Percentiles rank a stretch among this genome's conserved stretches.
Evolutionary conservation across 2,329 filamentous ascomycete species (phyloP).

Genomic region (Pochonia chlamydosporia): DNA sequence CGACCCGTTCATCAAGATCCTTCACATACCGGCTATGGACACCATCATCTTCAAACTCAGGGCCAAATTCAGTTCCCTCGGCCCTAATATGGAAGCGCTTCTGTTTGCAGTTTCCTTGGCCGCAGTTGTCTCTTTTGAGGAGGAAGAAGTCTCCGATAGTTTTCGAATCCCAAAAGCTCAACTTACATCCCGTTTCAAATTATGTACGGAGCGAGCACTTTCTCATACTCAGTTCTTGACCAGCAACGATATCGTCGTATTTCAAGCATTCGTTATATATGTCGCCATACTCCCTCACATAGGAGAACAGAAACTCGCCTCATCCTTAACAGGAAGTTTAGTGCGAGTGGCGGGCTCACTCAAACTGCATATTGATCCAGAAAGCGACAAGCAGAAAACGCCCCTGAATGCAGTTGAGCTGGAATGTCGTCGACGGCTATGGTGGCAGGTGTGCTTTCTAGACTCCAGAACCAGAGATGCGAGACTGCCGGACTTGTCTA

Average conservation of each 20-base stretch:
- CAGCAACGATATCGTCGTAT: slow-evolving; percentile 15
- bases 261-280: slow-evolving; percentile 22
- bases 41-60: slow-evolving; percentile 11
- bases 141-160: slow-evolving; percentile 12
- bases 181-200: slow-evolving; percentile 14
- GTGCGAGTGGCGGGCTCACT: slow-evolving; percentile 18
- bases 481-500: slow-evolving; percentile 12
- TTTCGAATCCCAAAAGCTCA: slow-evolving; percentile 13
- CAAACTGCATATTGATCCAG: slow-evolving; percentile 12
- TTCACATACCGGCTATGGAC: slow-evolving; percentile 17
- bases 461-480: slow-evolving; percentile 14
- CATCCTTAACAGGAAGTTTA: slow-evolving; percentile 17
- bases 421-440: slow-evolving; percentile 17
- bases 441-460: slow-evolving; percentile 25
- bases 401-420: slow-evolving; percentile 7
- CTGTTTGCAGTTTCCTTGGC: slow-evolving; percentile 22
- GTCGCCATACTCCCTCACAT: slow-evolving; percentile 15
- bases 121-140: slow-evolving; percentile 18
- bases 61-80: slow-evolving; percentile 16
- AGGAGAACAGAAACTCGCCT: slow-evolving; percentile 17
- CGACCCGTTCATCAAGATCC: slow-evolving; percentile 25
- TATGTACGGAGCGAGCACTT: slow-evolving; percentile 19
- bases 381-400: not conserved
- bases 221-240: slow-evolving; percentile 16
- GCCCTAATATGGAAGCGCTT: slow-evolving; percentile 14